phyloP scores from a whole-genome alignment of 306 rosid genomes.

The Hylodesmum podocarpum region DNA sequence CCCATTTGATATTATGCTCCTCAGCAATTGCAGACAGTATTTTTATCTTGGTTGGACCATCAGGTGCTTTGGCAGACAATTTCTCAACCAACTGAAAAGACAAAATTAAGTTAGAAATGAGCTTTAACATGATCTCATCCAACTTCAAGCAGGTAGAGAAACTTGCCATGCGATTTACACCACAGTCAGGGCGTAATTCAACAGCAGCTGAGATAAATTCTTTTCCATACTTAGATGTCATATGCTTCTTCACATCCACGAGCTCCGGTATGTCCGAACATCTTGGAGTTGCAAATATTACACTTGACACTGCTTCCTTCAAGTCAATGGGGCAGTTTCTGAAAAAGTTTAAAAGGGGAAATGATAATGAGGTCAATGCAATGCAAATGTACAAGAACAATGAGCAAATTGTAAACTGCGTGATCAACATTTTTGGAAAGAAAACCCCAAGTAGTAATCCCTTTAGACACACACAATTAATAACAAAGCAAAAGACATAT shows the following conservation, averaged over 20 bases:
- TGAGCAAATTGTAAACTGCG: not conserved
- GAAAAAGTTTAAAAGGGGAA: constrained; percentile 12
- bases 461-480: not conserved
- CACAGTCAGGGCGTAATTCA: constrained; percentile 94
- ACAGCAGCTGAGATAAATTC: constrained; percentile 74
- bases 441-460: not conserved
- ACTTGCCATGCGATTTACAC: constrained; percentile 88
- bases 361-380: not conserved
- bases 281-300: constrained; percentile 88
- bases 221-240: constrained; percentile 83
- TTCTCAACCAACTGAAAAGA: constrained; percentile 84
- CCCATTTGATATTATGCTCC: constrained; percentile 94
- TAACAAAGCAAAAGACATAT: constrained; percentile 12
- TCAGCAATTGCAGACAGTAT: constrained; percentile 79
- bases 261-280: constrained; percentile 92
- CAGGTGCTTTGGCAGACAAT: constrained; percentile 90
- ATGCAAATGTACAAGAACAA: constrained; percentile 25
- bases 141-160: constrained; percentile 28
- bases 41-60: constrained; percentile 79
- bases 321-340: constrained; percentile 89
- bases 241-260: constrained; percentile 70
- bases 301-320: constrained; percentile 92
- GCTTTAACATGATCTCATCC: constrained; percentile 18
- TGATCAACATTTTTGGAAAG: not conserved
- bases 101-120: constrained; percentile 20